phyloP scores from a whole-genome alignment of 2,329 filamentous ascomycete species.

The Microdochium nivale region DNA sequence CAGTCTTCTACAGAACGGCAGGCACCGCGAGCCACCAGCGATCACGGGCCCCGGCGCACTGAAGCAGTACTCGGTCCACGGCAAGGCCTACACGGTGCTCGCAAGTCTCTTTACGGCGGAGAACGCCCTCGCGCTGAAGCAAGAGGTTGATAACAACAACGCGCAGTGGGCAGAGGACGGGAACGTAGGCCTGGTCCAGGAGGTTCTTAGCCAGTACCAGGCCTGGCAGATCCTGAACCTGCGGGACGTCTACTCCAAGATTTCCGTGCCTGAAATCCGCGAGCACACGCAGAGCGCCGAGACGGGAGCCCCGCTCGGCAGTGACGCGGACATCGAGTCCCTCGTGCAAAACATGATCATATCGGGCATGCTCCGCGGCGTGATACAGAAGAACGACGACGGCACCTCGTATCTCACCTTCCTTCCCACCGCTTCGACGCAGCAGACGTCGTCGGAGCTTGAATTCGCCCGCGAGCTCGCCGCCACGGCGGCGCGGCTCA shows the following conservation, averaged over 20 bases:
- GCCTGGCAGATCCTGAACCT: conserved; percentile 69
- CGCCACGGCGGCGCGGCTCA: conserved; percentile 30
- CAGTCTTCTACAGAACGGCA: conserved; percentile 62
- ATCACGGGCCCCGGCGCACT: conserved; percentile 36
- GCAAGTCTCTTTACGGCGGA: conserved; percentile 56
- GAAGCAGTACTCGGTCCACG: conserved; percentile 42
- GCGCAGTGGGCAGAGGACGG: conserved; percentile 61
- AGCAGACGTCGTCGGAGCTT: conserved; percentile 39
- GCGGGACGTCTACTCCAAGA: conserved; percentile 58
- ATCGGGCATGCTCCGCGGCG: conserved; percentile 42
- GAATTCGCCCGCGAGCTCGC: conserved; percentile 41
- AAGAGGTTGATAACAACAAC: conserved; percentile 51
- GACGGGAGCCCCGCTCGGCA: conserved; percentile 34
- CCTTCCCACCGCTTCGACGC: conserved; percentile 24
- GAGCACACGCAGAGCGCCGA: conserved; percentile 42
- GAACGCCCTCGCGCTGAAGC: conserved; percentile 47
- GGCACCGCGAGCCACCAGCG: conserved; percentile 43
- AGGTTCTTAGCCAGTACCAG: conserved; percentile 63
- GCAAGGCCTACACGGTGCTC: conserved; percentile 63
- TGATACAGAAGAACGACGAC: conserved; percentile 35
- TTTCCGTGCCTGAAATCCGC: conserved; percentile 46
- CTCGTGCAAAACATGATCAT: conserved; percentile 48
- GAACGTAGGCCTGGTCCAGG: conserved; percentile 61
- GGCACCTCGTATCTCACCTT: conserved; percentile 44
- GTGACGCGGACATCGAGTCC: conserved; percentile 31